Evolutionary conservation across 169 alveolate genomes (phyloP).

Genomic region (Haemoproteus tartakovskyi): DNA sequence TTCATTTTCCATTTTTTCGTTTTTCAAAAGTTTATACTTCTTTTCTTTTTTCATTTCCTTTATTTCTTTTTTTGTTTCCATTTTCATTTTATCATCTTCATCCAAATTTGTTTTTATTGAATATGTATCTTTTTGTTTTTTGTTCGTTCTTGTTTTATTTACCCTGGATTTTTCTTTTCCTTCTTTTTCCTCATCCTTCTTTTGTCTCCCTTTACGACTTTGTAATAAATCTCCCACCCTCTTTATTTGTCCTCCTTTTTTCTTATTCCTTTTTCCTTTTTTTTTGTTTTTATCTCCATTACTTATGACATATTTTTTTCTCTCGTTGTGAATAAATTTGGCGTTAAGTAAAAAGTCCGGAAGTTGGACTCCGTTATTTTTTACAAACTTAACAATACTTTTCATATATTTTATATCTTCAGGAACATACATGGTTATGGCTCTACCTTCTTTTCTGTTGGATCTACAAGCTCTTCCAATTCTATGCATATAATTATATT

Average conservation of each 20-base stretch:
- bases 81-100: neutral
- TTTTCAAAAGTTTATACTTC: too few species aligned
- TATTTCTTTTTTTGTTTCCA: neutral
- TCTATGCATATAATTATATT: conserved; percentile 94
- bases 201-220: neutral
- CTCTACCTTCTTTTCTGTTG: conserved; percentile 86
- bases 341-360: conserved; percentile 21
- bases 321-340: too few species aligned
- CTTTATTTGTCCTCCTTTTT: neutral
- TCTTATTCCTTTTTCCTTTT: neutral
- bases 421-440: conserved; percentile 27
- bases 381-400: conserved; percentile 28
- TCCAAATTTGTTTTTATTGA: neutral
- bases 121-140: neutral
- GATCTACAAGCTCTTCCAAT: conserved; percentile 99
- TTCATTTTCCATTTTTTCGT: too few species aligned
- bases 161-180: neutral
- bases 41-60: neutral
- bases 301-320: too few species aligned
- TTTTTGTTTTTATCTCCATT: neutral
- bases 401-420: conserved; percentile 32
- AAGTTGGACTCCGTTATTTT: conserved; percentile 24
- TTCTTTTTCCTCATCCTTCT: neutral
- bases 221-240: neutral
- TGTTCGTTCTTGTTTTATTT: neutral